A percentile compares a stretch with the other conserved stretches of the same genome.
Evolutionary conservation across 139 green algal species (phyloP).

Genomic region (Tetradesmus lagerheimii): DNA sequence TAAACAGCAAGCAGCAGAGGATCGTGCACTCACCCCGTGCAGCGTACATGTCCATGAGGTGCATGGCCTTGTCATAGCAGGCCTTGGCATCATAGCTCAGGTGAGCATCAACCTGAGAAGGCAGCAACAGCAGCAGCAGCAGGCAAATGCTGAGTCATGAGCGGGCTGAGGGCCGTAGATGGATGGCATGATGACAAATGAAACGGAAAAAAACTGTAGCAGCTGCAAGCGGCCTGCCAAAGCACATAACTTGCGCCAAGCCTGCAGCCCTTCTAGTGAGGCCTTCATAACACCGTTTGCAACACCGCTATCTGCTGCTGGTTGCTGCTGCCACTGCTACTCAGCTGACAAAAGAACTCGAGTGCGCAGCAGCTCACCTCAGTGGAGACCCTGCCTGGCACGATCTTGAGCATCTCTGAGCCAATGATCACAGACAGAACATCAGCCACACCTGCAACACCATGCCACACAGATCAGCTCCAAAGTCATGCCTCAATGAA

Average conservation of each 20-base stretch:
- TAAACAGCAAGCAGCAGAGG: slow-evolving; percentile 53
- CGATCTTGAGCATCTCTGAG: slow-evolving; percentile 78
- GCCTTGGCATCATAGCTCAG: slow-evolving; percentile 71
- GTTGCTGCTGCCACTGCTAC: not conserved
- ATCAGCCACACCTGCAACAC: slow-evolving; percentile 78
- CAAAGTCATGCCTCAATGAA: not conserved
- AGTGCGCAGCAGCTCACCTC: slow-evolving; percentile 63
- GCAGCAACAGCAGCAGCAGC: not conserved
- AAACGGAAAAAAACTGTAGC: no score
- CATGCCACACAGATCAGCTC: not conserved
- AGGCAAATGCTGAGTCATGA: not conserved
- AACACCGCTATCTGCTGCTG: not conserved
- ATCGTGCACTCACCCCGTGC: slow-evolving; percentile 28
- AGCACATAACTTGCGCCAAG: not conserved
- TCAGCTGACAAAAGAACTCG: not conserved
- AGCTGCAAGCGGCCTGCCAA: no score
- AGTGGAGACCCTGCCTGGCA: slow-evolving; percentile 86
- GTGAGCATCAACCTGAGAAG: slow-evolving; percentile 5
- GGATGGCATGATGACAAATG: no score
- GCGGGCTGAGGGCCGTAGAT: not conserved
- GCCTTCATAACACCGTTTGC: no score
- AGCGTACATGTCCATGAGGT: slow-evolving; percentile 84
- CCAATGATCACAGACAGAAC: slow-evolving; percentile 83
- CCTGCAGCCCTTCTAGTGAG: not conserved
- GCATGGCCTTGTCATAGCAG: slow-evolving; percentile 80